phyloP scores from a whole-genome alignment of 2,329 filamentous ascomycete species.

The Colletotrichum falcatum region DNA sequence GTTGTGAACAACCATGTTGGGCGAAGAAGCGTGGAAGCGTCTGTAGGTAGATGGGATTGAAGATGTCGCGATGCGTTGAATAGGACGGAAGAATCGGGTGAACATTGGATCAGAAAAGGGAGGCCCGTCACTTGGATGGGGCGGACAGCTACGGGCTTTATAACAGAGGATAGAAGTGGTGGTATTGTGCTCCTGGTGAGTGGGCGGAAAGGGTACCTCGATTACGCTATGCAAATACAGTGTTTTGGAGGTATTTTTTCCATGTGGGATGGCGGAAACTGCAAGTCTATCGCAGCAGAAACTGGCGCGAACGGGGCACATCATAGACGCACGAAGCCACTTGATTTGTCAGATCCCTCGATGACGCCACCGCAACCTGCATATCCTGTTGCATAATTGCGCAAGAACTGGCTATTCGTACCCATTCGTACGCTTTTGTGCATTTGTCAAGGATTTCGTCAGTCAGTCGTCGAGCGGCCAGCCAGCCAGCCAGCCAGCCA shows the following conservation, averaged over 20 bases:
- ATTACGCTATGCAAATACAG: not conserved
- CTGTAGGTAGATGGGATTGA: conserved; percentile 29
- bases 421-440: conserved; percentile 5
- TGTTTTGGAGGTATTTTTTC: conserved; percentile 9
- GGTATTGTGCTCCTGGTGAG: not conserved
- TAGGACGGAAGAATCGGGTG: conserved; percentile 30
- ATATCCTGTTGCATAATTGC: conserved; percentile 8
- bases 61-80: conserved; percentile 37
- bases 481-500: no score
- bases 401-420: no score
- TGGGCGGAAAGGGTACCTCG: not conserved
- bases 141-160: conserved; percentile 22
- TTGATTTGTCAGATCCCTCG: conserved; percentile 15
- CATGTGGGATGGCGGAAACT: conserved; percentile 1
- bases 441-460: not conserved
- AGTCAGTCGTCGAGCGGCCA: not conserved
- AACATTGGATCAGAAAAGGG: conserved; percentile 30
- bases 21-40: conserved; percentile 52
- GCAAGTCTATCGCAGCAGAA: not conserved
- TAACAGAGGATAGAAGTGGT: conserved; percentile 11
- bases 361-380: conserved; percentile 13
- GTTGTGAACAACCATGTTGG: conserved; percentile 60
- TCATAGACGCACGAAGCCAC: not conserved
- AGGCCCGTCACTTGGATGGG: not conserved
- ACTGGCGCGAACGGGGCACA: conserved; percentile 8